A percentile compares a stretch with the other conserved stretches of the same genome.
Evolutionary conservation across 2,329 filamentous ascomycete genomes (phyloP).

Genomic region (Zymoseptoria tritici): DNA sequence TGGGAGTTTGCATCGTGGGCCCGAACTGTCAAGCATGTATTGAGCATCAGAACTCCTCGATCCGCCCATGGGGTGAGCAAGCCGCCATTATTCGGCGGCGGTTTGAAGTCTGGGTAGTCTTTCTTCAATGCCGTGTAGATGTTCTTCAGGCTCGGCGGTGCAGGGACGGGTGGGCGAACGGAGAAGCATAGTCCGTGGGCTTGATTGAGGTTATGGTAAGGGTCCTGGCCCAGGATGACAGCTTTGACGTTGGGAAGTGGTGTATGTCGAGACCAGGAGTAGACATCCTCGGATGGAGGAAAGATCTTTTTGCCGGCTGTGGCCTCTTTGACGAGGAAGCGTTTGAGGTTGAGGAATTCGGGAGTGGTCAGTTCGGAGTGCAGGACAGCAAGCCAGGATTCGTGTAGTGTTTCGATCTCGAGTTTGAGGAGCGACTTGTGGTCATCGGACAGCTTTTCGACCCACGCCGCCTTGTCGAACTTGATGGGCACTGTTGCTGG

Average conservation of each 20-base stretch:
- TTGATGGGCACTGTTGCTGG: constrained; percentile 37
- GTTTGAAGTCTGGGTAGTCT: constrained; percentile 72
- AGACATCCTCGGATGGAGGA: constrained; percentile 80
- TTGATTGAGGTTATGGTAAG: constrained; percentile 93
- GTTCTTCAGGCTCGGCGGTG: constrained; percentile 84
- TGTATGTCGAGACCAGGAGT: constrained; percentile 94
- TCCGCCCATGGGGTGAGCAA: constrained; percentile 91
- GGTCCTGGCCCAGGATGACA: constrained; percentile 92
- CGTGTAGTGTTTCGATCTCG: constrained; percentile 86
- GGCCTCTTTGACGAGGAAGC: constrained; percentile 74
- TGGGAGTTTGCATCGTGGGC: constrained; percentile 84
- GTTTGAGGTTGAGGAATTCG: constrained; percentile 81
- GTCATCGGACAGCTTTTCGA: constrained; percentile 69
- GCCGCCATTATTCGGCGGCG: constrained; percentile 70
- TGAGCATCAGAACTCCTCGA: constrained; percentile 83
- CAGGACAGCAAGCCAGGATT: constrained; percentile 82
- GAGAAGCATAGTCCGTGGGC: constrained; percentile 96
- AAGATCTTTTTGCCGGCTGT: constrained; percentile 70
- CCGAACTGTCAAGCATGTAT: constrained; percentile 89
- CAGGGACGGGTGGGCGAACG: constrained; percentile 77
- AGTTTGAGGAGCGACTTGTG: constrained; percentile 75
- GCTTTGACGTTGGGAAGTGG: constrained; percentile 82
- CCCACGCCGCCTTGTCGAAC: constrained; percentile 88
- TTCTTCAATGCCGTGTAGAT: constrained; percentile 85
- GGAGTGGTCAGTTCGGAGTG: constrained; percentile 75